These are phyloP conservation scores for Gliomastix tumulicola DNA, from an alignment of 2,329 filamentous ascomycete species.

Conservation along the genomic window DNA sequence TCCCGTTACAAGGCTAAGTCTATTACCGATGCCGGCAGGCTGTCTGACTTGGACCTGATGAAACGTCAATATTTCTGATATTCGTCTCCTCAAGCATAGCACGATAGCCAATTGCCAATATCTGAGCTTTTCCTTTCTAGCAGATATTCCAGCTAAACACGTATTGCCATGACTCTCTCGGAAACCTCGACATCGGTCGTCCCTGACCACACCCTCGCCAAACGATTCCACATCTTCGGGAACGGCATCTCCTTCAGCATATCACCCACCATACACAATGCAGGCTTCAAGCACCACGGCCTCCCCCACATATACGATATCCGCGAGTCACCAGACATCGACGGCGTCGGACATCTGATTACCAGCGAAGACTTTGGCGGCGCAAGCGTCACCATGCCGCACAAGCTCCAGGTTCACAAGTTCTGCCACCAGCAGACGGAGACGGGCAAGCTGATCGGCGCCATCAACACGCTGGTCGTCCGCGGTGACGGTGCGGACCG, in stretches of 20 bases:
- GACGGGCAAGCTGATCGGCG: not conserved
- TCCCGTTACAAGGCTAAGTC: no score
- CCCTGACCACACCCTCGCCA: no score
- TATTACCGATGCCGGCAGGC: no score
- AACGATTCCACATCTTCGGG: conserved; percentile 3
- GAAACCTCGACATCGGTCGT: no score
- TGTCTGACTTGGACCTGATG: no score
- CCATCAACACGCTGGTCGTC: conserved; percentile 3
- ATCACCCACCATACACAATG: conserved; percentile 3
- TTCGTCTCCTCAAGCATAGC: no score
- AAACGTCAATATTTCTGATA: no score
- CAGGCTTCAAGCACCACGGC: conserved; percentile 1
- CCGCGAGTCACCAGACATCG: conserved; percentile 2
- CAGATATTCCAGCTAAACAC: no score
- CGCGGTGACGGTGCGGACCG: not conserved
- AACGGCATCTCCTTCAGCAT: conserved; percentile 3
- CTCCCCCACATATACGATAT: conserved; percentile 1
- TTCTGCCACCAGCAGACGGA: conserved; percentile 1
- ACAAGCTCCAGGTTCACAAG: conserved; percentile 3
- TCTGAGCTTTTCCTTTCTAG: no score
- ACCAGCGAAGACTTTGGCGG: conserved; percentile 1
- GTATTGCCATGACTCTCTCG: no score
- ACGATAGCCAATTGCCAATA: no score
- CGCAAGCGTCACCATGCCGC: conserved; percentile 3
- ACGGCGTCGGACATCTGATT: conserved; percentile 2